Evolutionary conservation across 2,329 filamentous ascomycete genomes (phyloP), one percentile per base, ranked within the genome.

Genomic region (Coniochaeta prunicola): DNA sequence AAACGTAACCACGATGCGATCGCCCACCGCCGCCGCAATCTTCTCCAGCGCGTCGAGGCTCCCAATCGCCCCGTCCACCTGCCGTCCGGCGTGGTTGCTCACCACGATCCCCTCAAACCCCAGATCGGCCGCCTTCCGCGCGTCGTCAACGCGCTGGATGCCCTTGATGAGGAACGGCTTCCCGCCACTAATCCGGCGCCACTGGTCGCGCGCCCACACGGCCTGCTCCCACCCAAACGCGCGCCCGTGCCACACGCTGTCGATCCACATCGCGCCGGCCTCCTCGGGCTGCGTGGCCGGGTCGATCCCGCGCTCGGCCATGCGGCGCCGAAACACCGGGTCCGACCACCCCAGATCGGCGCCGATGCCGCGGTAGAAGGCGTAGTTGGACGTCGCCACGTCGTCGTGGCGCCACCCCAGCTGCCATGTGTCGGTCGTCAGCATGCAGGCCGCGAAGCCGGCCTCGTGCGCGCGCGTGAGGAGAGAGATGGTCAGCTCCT

Each of bases 381-480:
- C 82, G 65, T 86, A 87, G 64, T 86, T 87, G 42, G 75, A 78
- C 9, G 74, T 79, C 15, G 75, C 76, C 21, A 80, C 73, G 63
- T 86, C 83, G 66, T 83, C 77, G 66, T 85, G 81, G 31, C 84
- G 75, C 83, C 82, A 87, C 5, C 77, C 83, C 0, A 87, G 75
- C 65, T 85, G 80, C 83, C 82, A 87, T 0, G 84, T 88, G 68
- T 88, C 84, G 0, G 83, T 77, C 1, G 83, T 87, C 1, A 88
- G 70, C 7, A 88, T 80, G 58, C 80, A 80, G 0, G 78, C 85
- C 2, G 31, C 54, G 34, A 40, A 56, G 19, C 54, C 54, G 24
- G 15, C 8, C 54, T 38, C 54, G 54, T 56, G 54, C 3, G 54
- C 54, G 10, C 54, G 54, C 21, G 33, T 42, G 26, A 56, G 36